Percentiles rank a stretch among this genome's conserved stretches.
These are phyloP conservation scores for Alternaria dauci DNA, from an alignment of 2,329 filamentous ascomycete species.

Conservation along the genomic window DNA sequence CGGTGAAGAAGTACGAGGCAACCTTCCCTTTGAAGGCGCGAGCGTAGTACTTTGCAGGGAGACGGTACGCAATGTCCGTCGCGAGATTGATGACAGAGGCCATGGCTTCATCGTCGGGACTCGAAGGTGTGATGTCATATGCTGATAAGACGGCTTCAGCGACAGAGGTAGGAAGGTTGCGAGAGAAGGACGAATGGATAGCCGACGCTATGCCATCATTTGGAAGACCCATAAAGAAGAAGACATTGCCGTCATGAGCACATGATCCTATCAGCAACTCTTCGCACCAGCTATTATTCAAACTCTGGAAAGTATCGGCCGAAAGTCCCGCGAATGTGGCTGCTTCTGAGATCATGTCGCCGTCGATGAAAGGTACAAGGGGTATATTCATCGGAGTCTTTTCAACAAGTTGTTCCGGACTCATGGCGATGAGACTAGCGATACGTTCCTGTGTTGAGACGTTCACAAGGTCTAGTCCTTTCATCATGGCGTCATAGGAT, in stretches of 20 bases:
- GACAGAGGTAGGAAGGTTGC: constrained; percentile 24
- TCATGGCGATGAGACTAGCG: constrained; percentile 48
- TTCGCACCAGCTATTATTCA: constrained; percentile 51
- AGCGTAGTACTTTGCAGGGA: constrained; percentile 52
- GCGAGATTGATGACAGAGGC: constrained; percentile 50
- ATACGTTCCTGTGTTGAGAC: constrained; percentile 49
- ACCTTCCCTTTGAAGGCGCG: constrained; percentile 27
- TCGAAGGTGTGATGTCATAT: constrained; percentile 49
- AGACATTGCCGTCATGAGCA: constrained; percentile 51
- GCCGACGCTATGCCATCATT: constrained; percentile 31
- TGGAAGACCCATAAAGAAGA: constrained; percentile 29
- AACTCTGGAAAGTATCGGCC: neutral
- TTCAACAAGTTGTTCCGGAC: constrained; percentile 50
- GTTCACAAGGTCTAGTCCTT: constrained; percentile 47
- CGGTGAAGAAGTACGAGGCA: constrained; percentile 34
- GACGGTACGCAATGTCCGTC: constrained; percentile 57
- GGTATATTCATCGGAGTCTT: constrained; percentile 49
- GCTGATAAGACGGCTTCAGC: constrained; percentile 39
- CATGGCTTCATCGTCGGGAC: constrained; percentile 51
- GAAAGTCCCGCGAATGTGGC: constrained; percentile 20
- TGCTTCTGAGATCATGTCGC: constrained; percentile 47
- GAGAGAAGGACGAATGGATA: constrained; percentile 40
- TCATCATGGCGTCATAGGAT: constrained; percentile 42
- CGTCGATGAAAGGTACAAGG: constrained; percentile 53
- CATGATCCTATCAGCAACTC: constrained; percentile 57